phyloP scores from a whole-genome alignment of 139 green algal genomes.

The Tetraselmis chui region DNA sequence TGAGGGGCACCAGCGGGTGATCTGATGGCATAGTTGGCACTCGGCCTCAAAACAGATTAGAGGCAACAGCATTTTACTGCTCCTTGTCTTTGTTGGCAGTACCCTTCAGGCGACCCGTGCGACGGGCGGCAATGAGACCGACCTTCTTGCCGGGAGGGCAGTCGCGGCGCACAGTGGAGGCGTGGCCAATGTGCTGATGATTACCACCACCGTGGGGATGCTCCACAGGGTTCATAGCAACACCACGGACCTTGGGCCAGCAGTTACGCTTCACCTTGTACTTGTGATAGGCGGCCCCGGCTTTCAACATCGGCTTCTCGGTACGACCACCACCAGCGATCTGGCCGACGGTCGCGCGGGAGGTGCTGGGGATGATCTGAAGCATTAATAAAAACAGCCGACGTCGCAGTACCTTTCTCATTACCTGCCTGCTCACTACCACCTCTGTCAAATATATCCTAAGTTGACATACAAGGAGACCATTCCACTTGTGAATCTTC shows the following conservation, averaged over 20 bases:
- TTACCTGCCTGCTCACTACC: no score
- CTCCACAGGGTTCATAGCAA: conserved; percentile 99
- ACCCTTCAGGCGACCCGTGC: conserved; percentile 58
- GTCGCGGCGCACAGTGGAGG: conserved; percentile 87
- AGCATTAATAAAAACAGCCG: no score
- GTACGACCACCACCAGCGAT: conserved; percentile 94
- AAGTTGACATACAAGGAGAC: no score
- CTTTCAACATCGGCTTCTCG: conserved; percentile 99
- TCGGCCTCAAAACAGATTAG: no score
- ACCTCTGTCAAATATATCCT: no score
- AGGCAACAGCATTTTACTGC: no score
- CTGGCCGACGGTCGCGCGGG: conserved; percentile 93
- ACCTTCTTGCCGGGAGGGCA: conserved; percentile 74
- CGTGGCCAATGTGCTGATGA: conserved; percentile 99
- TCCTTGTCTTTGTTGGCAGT: no score
- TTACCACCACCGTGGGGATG: conserved; percentile 99
- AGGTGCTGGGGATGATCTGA: conserved; percentile 83
- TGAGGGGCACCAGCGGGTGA: no score
- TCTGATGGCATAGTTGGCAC: no score
- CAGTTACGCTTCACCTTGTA: conserved; percentile 96
- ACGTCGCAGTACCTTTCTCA: no score
- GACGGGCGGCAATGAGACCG: conserved; percentile 77
- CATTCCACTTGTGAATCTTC: no score
- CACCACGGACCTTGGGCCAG: conserved; percentile 90
- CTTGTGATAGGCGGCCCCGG: conserved; percentile 90